These are phyloP conservation scores for Nicotiana tabacum DNA, from an alignment of 257 asterid genomes.

Conservation along the genomic window DNA sequence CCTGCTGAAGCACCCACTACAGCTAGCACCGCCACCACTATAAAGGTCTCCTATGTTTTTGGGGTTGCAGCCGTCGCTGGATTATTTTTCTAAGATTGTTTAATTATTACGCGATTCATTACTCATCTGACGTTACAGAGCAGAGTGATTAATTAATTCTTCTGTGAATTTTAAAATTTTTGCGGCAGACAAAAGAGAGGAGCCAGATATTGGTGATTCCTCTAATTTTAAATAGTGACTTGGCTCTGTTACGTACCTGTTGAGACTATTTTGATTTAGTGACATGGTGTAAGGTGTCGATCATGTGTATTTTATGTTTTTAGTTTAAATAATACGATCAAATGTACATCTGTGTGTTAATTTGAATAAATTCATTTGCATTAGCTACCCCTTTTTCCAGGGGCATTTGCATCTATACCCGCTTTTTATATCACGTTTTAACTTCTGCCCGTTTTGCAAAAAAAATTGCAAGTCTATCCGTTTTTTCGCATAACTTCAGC, in stretches of 20 bases:
- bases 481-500: too few relatives aligned
- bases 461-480: too few relatives aligned
- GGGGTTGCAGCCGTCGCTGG: slow-evolving; percentile 43
- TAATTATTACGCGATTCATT: not conserved
- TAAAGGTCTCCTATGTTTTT: slow-evolving; percentile 39
- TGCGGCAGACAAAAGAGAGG: not conserved
- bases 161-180: not conserved
- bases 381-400: not conserved
- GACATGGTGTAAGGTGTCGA: not conserved
- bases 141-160: not conserved
- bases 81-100: slow-evolving; percentile 26
- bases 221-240: not conserved
- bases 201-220: not conserved
- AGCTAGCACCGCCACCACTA: slow-evolving; percentile 25
- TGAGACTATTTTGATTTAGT: not conserved
- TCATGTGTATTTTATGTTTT: not conserved
- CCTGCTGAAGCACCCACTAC: slow-evolving; percentile 22
- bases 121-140: not conserved
- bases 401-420: too few relatives aligned
- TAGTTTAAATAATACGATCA: not conserved
- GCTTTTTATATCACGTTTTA: too few relatives aligned
- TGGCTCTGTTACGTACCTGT: not conserved
- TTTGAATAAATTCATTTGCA: not conserved
- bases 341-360: not conserved
- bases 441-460: too few relatives aligned